Conservation (phyloP, 75 land plant genomes). For the Selaginella moellendorffii region DNA sequence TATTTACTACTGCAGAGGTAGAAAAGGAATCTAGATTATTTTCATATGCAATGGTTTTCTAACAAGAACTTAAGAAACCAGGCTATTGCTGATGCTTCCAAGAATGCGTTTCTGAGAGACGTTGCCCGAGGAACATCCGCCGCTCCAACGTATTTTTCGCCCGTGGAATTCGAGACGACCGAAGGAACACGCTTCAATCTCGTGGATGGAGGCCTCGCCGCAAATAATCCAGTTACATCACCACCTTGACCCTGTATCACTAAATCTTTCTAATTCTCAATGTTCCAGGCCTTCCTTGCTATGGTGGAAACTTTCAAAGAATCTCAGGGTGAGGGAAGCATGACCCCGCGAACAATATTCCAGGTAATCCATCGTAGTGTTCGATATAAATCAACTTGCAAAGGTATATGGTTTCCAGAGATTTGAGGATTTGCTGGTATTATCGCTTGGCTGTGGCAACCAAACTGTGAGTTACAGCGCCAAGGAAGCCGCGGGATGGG, state of each 20-base stretch:
- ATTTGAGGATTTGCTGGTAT: background rate
- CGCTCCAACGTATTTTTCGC: conserved; percentile 41
- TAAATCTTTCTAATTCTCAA: background rate
- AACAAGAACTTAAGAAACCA: no score
- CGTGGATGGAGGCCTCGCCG: background rate
- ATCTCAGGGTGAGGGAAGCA: background rate
- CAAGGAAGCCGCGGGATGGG: background rate
- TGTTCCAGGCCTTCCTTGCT: background rate
- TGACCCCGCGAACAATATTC: background rate
- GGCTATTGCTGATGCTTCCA: no score
- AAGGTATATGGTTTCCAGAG: background rate
- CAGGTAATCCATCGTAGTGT: background rate
- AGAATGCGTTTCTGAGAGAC: no score
- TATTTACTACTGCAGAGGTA: no score
- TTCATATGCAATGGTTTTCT: no score
- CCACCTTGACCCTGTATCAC: background rate
- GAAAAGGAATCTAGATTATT: no score
- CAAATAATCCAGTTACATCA: background rate
- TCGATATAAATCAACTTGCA: background rate
- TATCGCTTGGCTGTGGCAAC: background rate
- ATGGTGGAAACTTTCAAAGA: background rate
- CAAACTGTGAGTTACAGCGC: conserved; percentile 1
- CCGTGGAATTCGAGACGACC: conserved; percentile 18
- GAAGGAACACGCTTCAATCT: background rate
- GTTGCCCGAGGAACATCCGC: conserved; percentile 36